phyloP scores from a whole-genome alignment of 371 early-diverging fungal genomes.

The Mucor ambiguus region DNA sequence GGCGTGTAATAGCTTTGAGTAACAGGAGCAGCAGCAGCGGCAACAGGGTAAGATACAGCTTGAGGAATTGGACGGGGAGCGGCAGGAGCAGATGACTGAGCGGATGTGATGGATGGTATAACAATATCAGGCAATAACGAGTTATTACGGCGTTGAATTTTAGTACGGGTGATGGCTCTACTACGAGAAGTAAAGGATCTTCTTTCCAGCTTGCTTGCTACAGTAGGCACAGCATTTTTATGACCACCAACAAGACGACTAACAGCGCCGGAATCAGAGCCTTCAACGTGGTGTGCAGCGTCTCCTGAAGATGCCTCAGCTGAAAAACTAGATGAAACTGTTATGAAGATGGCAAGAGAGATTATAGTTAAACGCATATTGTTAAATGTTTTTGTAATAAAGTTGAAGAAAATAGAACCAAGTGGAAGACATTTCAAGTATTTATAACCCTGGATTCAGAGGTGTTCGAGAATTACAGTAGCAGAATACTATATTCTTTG shows the following conservation, averaged over 20 bases:
- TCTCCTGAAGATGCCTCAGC: neutral
- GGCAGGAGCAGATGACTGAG: neutral
- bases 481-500: no score
- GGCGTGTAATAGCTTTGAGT: neutral
- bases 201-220: neutral
- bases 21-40: neutral
- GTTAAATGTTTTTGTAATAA: neutral
- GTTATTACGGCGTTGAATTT: neutral
- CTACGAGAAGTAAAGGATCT: neutral
- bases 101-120: neutral
- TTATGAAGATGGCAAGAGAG: neutral
- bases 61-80: neutral
- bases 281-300: neutral
- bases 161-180: neutral
- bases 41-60: neutral
- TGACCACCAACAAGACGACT: neutral
- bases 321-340: neutral
- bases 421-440: neutral
- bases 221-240: neutral
- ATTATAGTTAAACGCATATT: neutral
- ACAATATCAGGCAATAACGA: slow-evolving; percentile 2
- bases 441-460: neutral
- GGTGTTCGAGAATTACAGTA: no score
- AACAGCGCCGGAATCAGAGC: neutral
- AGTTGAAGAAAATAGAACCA: no score